These are phyloP conservation scores for Aureobasidium sp. DNA, from an alignment of 2,329 filamentous ascomycete species.

Conservation along the genomic window DNA sequence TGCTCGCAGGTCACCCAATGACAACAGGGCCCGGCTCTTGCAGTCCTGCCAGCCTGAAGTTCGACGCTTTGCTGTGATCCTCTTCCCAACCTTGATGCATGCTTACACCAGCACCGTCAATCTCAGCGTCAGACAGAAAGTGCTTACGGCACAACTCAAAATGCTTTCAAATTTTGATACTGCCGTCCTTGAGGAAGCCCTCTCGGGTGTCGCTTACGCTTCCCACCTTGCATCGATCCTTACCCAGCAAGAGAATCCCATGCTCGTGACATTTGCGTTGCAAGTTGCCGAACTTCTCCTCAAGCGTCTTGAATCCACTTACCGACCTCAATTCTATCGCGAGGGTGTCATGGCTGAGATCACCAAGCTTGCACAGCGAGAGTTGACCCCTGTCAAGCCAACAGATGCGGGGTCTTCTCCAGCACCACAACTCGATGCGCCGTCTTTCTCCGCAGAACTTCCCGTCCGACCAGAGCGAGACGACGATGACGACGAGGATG, in stretches of 20 bases:
- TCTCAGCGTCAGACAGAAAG: slow-evolving; percentile 86
- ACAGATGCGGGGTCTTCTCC: slow-evolving; percentile 18
- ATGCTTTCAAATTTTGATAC: slow-evolving; percentile 95
- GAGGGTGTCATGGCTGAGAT: slow-evolving; percentile 95
- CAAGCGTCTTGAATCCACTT: slow-evolving; percentile 75
- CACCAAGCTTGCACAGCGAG: slow-evolving; percentile 60
- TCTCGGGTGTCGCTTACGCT: slow-evolving; percentile 85
- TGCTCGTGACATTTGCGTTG: slow-evolving; percentile 76
- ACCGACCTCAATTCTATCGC: slow-evolving; percentile 92
- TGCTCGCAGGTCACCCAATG: slow-evolving; percentile 56
- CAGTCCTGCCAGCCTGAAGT: slow-evolving; percentile 79
- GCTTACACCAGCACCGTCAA: slow-evolving; percentile 98
- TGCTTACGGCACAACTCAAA: slow-evolving; percentile 90
- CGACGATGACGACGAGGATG: slow-evolving; percentile 34
- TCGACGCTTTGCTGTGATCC: slow-evolving; percentile 82
- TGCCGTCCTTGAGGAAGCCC: slow-evolving; percentile 72
- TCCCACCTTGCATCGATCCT: slow-evolving; percentile 93
- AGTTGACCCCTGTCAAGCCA: slow-evolving; percentile 19
- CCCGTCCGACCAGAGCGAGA: slow-evolving; percentile 23
- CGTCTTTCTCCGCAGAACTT: slow-evolving; percentile 16
- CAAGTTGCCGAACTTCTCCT: slow-evolving; percentile 86
- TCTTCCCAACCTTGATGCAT: slow-evolving; percentile 91
- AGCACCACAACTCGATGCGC: slow-evolving; percentile 9
- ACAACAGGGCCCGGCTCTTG: slow-evolving; percentile 75
- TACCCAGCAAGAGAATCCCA: slow-evolving; percentile 87